Evolutionary conservation across 108 stramenopile species (phyloP), one percentile per base, ranked within the genome.

Genomic region (Discostella stelligeroides): DNA sequence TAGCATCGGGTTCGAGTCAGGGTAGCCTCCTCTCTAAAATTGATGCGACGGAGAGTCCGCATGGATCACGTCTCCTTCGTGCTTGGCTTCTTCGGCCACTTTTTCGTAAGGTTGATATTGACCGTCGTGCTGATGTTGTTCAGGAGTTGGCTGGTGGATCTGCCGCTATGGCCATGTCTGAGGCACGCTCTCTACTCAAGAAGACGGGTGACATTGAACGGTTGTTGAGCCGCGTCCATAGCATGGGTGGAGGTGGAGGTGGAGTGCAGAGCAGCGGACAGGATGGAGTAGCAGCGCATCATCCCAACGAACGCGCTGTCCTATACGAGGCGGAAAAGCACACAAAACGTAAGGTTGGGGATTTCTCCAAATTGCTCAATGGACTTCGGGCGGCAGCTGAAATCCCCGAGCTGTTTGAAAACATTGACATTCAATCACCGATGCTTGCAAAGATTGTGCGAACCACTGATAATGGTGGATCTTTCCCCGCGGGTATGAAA

Each of bases 31-130:
- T 98, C 83, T 89, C 89, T 18, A 92, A 90, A 70, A 72, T 99
- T 72, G 95, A 98, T 72, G 71, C 70, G 38, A 96, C 95, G 72
- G 85, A 87, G 63, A 98, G 94, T 43, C 90, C 97, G 10, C 94
- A 95, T 65, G 99, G 99, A 59, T 68, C 85, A 42, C 92, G 99
- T 25, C 80, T 96, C 64, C 87, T 99, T 23, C 86, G 89, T 6
- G 96, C 95, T 12, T 99, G 98, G 99, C 72, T 99, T 45, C 84
- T 96, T 20, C 82, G 95, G 8, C 99, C 99, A 8, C 84, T 99
- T 8, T 94, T 95, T 56, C 79, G 70, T 5, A 85, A 86, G 60
- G 73, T 57, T 1, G 97, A 97, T 29, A 98, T 99, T 72, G 89
- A 89, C 42, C 80, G 86, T 25, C 92, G 99, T 8, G 89, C 93